Base-by-base conservation (phyloP, 441 rosid genomes). In the Capsella rubella region DNA sequence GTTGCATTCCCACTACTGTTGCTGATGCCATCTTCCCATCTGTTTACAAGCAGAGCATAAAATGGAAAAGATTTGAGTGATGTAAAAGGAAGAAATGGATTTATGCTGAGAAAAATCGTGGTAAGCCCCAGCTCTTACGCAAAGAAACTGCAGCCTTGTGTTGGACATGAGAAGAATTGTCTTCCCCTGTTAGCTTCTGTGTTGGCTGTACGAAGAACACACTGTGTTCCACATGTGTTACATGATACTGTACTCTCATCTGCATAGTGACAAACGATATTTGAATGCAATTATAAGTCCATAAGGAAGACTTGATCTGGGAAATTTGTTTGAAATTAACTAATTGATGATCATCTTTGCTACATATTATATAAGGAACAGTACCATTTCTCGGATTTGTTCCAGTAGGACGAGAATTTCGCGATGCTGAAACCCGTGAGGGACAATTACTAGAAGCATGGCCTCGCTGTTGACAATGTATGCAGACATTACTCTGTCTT, bases 121-220 rank as follows among this genome's bases (percentile, higher is more conserved):
- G 31, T 63, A 45, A 63, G 2, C 4, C 13, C 5, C 11, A 15
- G 40, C 8, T 25, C 60, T n/a, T 91, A 93, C 99, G 78, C 83
- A 56, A 95, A 95, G 82, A 93, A 95, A 80, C 84, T 93, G 92
- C 99, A 95, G 57, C 82, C 87, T 57, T 81, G 89, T 25, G 92
- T 84, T 80, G 82, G 84, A 81, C 98, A 93, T 14, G 93, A 88
- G 84, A 83, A 95, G 85, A 95, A 95, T 79, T 86, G 89, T 62
- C 99, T 89, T 80, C 98, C 99, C 69, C 93, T 84, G 84, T 95
- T 95, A 80, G 81, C 87, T 69, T 84, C 90, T 1, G 98, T 92
- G 77, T 90, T 95, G 29, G 99, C 98, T 46, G 92, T 88, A 80
- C 96, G 94, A 69, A 89, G 34, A 42, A 71, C 81, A 73, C 99